phyloP scores from a whole-genome alignment of 164 flowering plant species.

The Piper longum region DNA sequence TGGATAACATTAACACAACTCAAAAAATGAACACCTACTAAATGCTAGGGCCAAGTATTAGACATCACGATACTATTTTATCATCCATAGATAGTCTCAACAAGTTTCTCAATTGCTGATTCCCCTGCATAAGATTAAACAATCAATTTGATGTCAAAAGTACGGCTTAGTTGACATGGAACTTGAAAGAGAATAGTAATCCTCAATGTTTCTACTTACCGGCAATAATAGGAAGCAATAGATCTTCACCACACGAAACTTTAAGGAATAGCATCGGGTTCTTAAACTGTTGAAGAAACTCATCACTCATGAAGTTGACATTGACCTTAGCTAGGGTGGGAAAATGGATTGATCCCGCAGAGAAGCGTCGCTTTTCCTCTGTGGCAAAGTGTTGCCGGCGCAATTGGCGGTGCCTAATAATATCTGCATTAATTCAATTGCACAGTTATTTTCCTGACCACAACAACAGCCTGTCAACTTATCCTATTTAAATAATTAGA shows the following conservation, averaged over 20 bases:
- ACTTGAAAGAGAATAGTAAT: neutral
- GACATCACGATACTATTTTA: constrained; percentile 22
- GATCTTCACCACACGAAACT: constrained; percentile 68
- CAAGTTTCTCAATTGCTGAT: constrained; percentile 46
- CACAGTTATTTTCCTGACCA: neutral
- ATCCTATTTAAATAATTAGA: too few relatives aligned
- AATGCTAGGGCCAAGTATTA: neutral
- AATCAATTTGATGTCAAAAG: neutral
- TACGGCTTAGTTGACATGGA: neutral
- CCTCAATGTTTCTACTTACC: constrained; percentile 24
- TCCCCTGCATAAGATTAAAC: constrained; percentile 35
- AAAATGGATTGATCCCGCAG: constrained; percentile 17
- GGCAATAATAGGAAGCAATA: constrained; percentile 54
- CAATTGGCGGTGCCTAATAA: constrained; percentile 36
- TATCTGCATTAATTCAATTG: constrained; percentile 35
- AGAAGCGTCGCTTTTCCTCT: constrained; percentile 22
- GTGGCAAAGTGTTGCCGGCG: constrained; percentile 35
- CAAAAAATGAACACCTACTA: constrained; percentile 1
- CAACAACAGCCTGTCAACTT: neutral
- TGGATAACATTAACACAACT: constrained; percentile 5
- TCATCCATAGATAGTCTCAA: constrained; percentile 30
- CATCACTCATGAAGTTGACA: constrained; percentile 22
- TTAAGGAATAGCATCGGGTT: constrained; percentile 64
- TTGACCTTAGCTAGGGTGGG: constrained; percentile 14
- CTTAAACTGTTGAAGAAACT: constrained; percentile 43